Conservation (phyloP, 306 rosid species). For the Parietaria judaica region DNA sequence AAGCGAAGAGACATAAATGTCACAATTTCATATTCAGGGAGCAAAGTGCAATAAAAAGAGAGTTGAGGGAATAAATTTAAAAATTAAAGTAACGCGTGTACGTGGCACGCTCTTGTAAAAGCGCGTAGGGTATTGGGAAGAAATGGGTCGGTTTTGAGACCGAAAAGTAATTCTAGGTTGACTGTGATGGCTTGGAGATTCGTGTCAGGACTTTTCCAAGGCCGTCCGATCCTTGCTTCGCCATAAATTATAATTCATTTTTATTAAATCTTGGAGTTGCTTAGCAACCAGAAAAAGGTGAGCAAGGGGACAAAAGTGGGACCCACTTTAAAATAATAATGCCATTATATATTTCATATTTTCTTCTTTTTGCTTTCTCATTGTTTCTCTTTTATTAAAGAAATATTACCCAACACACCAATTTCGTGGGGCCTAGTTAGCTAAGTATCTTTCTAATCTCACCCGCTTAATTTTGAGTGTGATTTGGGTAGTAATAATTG, state of each 20-base stretch:
- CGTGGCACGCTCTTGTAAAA: slow-evolving; percentile 1
- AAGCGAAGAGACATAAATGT: too few species aligned
- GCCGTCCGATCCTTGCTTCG: slow-evolving; percentile 22
- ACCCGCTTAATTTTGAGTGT: neutral
- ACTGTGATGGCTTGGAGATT: slow-evolving; percentile 19
- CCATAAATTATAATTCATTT: neutral
- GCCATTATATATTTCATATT: neutral
- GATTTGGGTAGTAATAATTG: neutral
- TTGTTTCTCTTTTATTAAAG: neutral
- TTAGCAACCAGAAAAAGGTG: slow-evolving; percentile 15
- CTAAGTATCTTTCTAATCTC: neutral
- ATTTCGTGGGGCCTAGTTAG: neutral
- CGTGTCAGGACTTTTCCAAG: slow-evolving; percentile 1
- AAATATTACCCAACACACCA: too few species aligned
- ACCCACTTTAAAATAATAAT: slow-evolving; percentile 12
- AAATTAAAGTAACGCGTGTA: neutral
- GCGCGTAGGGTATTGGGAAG: slow-evolving; percentile 3
- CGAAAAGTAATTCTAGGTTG: slow-evolving; percentile 22
- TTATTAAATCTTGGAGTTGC: neutral
- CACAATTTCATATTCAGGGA: too few species aligned
- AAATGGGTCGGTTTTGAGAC: slow-evolving; percentile 9
- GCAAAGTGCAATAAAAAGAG: too few species aligned
- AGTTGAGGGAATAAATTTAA: too few species aligned
- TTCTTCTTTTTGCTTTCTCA: neutral
- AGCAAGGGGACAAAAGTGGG: slow-evolving; percentile 16